Evolutionary conservation across 2,329 filamentous ascomycete species (phyloP).

Genomic region (Curvularia hawaiiensis): DNA sequence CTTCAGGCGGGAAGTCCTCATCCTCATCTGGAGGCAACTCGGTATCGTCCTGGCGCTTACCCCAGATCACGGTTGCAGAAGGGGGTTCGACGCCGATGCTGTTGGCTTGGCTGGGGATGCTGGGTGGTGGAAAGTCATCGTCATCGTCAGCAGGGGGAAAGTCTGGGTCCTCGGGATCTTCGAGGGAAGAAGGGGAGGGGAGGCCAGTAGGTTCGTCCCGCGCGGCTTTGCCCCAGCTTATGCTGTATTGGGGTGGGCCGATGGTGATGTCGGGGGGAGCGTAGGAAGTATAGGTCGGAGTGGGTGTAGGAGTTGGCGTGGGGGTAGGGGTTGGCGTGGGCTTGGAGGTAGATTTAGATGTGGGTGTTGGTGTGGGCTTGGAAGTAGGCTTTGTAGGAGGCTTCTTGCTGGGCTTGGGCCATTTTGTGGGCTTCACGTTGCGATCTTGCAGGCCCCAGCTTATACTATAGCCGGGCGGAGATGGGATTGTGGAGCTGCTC

Average conservation of each 20-base stretch:
- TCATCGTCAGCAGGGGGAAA: not conserved
- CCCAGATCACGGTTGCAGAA: slow-evolving; percentile 21
- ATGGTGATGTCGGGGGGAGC: slow-evolving; percentile 18
- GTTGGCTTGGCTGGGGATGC: slow-evolving; percentile 17
- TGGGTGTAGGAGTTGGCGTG: slow-evolving; percentile 4
- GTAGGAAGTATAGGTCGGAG: not conserved
- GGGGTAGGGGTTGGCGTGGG: slow-evolving; percentile 5
- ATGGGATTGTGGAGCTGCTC: slow-evolving; percentile 10
- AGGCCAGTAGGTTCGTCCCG: not conserved
- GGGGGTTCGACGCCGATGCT: slow-evolving; percentile 18
- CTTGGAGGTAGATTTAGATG: slow-evolving; percentile 6
- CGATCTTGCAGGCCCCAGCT: slow-evolving; percentile 20
- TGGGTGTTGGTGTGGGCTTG: slow-evolving; percentile 8
- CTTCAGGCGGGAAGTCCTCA: no score
- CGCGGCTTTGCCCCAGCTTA: slow-evolving; percentile 12
- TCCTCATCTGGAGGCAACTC: no score
- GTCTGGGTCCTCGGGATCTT: slow-evolving; percentile 3
- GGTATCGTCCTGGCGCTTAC: not conserved
- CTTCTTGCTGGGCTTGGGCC: slow-evolving; percentile 5
- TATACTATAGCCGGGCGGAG: slow-evolving; percentile 18
- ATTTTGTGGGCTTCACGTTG: slow-evolving; percentile 10
- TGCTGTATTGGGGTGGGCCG: slow-evolving; percentile 14
- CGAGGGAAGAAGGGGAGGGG: not conserved
- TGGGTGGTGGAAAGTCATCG: slow-evolving; percentile 9
- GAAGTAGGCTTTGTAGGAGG: slow-evolving; percentile 5